These are phyloP conservation scores for Pestalotiopsis sp. DNA, from an alignment of 2,329 filamentous ascomycete genomes.

Conservation along the genomic window DNA sequence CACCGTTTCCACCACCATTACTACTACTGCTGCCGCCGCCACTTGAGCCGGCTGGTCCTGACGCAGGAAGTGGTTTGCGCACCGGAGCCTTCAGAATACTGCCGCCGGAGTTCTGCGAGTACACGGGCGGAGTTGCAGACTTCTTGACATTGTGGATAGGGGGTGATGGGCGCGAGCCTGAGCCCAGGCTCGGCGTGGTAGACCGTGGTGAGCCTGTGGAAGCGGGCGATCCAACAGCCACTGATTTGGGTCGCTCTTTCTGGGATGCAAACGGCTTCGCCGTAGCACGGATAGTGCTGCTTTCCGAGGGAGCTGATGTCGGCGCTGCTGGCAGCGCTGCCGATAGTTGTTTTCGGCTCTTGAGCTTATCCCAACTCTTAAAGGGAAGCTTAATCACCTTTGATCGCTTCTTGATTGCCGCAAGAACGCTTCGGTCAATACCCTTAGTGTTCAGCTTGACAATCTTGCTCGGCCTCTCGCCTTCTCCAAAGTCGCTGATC, in stretches of 20 bases:
- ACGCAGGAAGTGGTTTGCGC: conserved; percentile 12
- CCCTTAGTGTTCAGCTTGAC: conserved; percentile 33
- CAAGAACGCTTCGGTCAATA: conserved; percentile 18
- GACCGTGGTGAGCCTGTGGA: neutral
- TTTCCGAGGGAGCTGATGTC: conserved; percentile 13
- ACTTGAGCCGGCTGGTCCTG: neutral
- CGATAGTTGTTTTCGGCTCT: conserved; percentile 13
- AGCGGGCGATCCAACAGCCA: neutral
- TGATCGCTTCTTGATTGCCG: conserved; percentile 21
- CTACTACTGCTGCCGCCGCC: neutral
- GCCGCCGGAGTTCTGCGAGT: conserved; percentile 10
- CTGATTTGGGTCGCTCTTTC: conserved; percentile 14
- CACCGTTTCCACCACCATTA: neutral
- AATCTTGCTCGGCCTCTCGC: conserved; percentile 31
- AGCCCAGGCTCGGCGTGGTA: neutral
- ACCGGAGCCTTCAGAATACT: conserved; percentile 17
- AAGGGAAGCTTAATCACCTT: conserved; percentile 31
- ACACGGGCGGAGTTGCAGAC: conserved; percentile 14
- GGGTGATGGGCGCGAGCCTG: conserved; percentile 12
- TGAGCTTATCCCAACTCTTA: conserved; percentile 27
- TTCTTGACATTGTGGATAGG: conserved; percentile 12
- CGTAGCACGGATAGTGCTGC: conserved; percentile 30
- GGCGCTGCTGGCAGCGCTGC: too few relatives aligned
- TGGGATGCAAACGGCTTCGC: conserved; percentile 27
- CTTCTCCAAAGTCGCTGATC: conserved; percentile 29